phyloP scores from a whole-genome alignment of 1,284 basidiomycete species.

The Heimioporus retisporus region DNA sequence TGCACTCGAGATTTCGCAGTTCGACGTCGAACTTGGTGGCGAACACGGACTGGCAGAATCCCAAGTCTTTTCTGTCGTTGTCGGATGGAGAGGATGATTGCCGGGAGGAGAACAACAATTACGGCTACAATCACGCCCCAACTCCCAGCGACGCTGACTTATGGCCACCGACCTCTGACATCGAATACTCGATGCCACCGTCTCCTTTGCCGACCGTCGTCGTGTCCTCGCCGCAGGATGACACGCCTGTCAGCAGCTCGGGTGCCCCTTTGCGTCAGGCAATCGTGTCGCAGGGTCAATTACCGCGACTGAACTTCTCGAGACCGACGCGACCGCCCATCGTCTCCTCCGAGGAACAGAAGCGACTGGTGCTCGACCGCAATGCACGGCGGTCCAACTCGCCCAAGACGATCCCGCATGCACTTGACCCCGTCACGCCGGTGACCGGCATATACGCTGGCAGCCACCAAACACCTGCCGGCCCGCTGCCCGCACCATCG shows the following conservation, averaged over 20 bases:
- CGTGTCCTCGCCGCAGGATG: slow-evolving; percentile 51
- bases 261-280: slow-evolving; percentile 38
- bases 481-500: slow-evolving; percentile 6
- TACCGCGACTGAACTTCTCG: slow-evolving; percentile 63
- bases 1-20: slow-evolving; percentile 71
- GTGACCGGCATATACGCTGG: slow-evolving; percentile 29
- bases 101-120: slow-evolving; percentile 21
- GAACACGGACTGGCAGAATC: slow-evolving; percentile 32
- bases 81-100: slow-evolving; percentile 29
- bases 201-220: slow-evolving; percentile 55
- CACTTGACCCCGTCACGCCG: slow-evolving; percentile 31
- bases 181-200: slow-evolving; percentile 43
- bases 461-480: slow-evolving; percentile 1
- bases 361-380: slow-evolving; percentile 68
- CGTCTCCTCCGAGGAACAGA: slow-evolving; percentile 61
- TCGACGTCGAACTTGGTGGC: slow-evolving; percentile 63
- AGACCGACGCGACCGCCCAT: slow-evolving; percentile 60
- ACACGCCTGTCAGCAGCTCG: slow-evolving; percentile 1
- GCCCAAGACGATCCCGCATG: slow-evolving; percentile 29
- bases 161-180: slow-evolving; percentile 26
- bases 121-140: slow-evolving; percentile 13
- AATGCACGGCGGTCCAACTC: slow-evolving; percentile 53
- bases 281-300: slow-evolving; percentile 42
- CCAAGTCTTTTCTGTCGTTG: slow-evolving; percentile 41
- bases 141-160: slow-evolving; percentile 13